Evolutionary conservation across 106 monocot genomes (phyloP), one percentile per base, ranked within the genome.

Genomic region (Narthecium ossifragum): DNA sequence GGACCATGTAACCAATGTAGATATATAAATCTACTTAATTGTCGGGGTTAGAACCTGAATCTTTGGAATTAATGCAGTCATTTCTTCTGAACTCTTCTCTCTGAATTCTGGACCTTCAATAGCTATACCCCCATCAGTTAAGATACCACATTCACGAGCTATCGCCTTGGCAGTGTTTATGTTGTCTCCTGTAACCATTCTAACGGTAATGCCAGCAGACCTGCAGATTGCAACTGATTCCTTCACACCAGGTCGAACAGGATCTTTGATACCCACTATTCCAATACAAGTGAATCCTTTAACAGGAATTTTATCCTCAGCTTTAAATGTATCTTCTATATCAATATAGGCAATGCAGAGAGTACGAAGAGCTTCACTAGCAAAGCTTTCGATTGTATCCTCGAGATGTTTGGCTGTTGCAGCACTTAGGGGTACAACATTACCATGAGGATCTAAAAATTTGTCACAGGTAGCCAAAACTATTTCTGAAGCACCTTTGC

Each of bases 101-200:
- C 87, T 82, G 47, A 87, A 82, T 1, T 82, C 75, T 25, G 87
- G 75, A 26, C 87, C 87, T 79, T 87, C 87, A 66, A 87, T 79
- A 51, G 78, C 82, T 18, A 79, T 11, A 26, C 85, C 82, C 41
- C 55, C 79, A 65, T 79, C 75, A 30, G 87, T 87, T 6, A 87
- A 64, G 27, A 87, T 87, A 25, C 87, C 87, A 73, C 87, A 87
- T 67, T 87, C 87, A 32, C 62, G 56, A 38, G 87, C 87, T 76
- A 87, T 87, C 5, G 87, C 87, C 56, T 79, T 87, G 23, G 87
- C 87, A 14, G 87, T 87, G 41, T 87, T 82, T 55, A 87, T 82
- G 48, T 87, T 87, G 36, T 82, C 87, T 18, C 87, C 87, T 24
- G 87, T 87, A n/a, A 87, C 79, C 87, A 87, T 87, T 63, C 79